Conservation (phyloP, 2,329 filamentous ascomycete genomes). For the Hypoxylon sp. region DNA sequence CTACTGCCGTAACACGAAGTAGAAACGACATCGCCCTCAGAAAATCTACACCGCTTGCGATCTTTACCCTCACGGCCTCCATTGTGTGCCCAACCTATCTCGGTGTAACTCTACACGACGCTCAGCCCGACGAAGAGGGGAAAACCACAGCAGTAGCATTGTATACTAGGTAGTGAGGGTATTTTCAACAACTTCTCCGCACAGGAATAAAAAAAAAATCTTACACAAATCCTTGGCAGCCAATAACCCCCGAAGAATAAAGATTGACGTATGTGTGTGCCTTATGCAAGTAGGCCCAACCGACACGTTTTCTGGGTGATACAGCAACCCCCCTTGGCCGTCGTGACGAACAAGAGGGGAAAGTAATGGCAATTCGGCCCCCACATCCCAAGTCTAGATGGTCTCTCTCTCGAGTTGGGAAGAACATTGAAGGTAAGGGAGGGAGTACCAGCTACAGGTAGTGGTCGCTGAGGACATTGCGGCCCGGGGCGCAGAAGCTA, state of each 20-base stretch:
- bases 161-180: background rate
- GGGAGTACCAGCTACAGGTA: background rate
- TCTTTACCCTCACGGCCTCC: background rate
- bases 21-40: background rate
- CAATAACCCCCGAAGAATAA: constrained; percentile 9
- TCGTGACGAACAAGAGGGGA: constrained; percentile 23
- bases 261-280: constrained; percentile 1
- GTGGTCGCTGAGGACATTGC: background rate
- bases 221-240: constrained; percentile 17
- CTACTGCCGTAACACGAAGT: background rate
- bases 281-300: constrained; percentile 43
- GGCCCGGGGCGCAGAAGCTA: background rate
- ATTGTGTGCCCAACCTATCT: background rate
- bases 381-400: constrained; percentile 8
- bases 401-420: background rate
- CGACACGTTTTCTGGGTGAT: constrained; percentile 39
- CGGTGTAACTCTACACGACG: background rate
- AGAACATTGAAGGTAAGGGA: background rate
- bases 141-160: background rate
- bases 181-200: constrained; percentile 4
- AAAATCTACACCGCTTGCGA: background rate
- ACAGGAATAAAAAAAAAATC: background rate
- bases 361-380: background rate
- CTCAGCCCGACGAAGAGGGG: constrained; percentile 17
- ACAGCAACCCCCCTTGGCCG: constrained; percentile 26